Evolutionary conservation across 2,329 filamentous ascomycete genomes (phyloP).

Genomic region (Trichoderma simmonsii): DNA sequence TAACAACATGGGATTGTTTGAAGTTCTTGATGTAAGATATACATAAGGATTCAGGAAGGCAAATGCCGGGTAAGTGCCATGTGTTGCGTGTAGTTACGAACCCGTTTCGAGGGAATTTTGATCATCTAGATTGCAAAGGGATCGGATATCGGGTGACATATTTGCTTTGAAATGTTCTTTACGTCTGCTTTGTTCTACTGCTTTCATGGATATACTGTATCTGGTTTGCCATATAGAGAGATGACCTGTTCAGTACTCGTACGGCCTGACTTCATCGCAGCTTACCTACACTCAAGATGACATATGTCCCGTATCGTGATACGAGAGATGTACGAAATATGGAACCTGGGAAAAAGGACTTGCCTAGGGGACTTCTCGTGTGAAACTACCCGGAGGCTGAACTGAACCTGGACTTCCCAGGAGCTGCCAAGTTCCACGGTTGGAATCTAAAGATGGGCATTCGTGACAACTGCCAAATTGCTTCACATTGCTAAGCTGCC

Average conservation of each 20-base stretch:
- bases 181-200: not conserved
- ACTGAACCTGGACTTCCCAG: not conserved
- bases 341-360: not conserved
- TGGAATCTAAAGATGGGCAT: not conserved
- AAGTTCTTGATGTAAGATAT: not conserved
- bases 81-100: not conserved
- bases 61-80: not conserved
- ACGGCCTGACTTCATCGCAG: not conserved
- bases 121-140: not conserved
- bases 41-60: not conserved
- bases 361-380: not conserved
- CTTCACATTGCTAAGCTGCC: not conserved
- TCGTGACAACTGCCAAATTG: not conserved
- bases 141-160: not conserved
- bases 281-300: not conserved
- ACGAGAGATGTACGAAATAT: not conserved
- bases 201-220: too few species aligned
- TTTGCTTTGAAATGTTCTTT: not conserved
- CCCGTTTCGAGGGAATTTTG: not conserved
- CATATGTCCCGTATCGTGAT: not conserved
- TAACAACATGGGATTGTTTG: not conserved
- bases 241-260: not conserved
- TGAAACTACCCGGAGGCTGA: not conserved
- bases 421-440: not conserved
- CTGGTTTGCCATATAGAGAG: not conserved